Base-by-base conservation (phyloP, 768 basidiomycete species). In the Mycena vulgaris region DNA sequence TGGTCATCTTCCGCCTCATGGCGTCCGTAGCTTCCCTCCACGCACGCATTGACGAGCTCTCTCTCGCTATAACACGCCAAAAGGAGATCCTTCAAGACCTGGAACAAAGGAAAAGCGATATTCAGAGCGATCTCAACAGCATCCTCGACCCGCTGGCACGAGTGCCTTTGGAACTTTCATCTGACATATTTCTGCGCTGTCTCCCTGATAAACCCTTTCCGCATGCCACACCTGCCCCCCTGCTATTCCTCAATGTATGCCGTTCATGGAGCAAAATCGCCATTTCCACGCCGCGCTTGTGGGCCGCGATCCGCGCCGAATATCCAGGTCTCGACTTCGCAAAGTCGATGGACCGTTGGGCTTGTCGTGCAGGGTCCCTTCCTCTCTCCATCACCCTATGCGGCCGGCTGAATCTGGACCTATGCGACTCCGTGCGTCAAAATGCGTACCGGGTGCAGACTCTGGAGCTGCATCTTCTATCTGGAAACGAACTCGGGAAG, bases 161-260 rank as follows among this genome's bases (percentile, higher is more conserved):
- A 28, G 31, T 60, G n/a, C 59, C 59, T 2, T 25, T 60, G 9
- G 59, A 60, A 48, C 2, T 60, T 3, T 48, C 40, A 13, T 60
- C 59, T 30, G 59, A 60, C 42, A 60, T 60, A 31, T 47, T 60
- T 17, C 5, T 48, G 30, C 59, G 45, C 31, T 60, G 59, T 19
- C 31, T 60, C 19, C 45, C 59, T 19, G 23, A 3, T 23, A 2
- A 8, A 5, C 19, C 27, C 27, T 3, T 30, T 30, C 59, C 40
- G 37, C 9, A 47, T 60, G 2, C 27, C 8, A 10, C 11, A 9
- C 1, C 28, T 3, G 42, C 59, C 7, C 59, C 59, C n/a, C 31
- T 60, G 28, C 2, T 60, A 23, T 42, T 60, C n/a, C 23, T 48
- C 17, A n/a, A 6, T 5, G 30, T 60, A 25, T 60, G 42, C 27